Evolutionary conservation across 2,329 filamentous ascomycete species (phyloP), one percentile per base, ranked within the genome.

Genomic region (Penicillium sp.): DNA sequence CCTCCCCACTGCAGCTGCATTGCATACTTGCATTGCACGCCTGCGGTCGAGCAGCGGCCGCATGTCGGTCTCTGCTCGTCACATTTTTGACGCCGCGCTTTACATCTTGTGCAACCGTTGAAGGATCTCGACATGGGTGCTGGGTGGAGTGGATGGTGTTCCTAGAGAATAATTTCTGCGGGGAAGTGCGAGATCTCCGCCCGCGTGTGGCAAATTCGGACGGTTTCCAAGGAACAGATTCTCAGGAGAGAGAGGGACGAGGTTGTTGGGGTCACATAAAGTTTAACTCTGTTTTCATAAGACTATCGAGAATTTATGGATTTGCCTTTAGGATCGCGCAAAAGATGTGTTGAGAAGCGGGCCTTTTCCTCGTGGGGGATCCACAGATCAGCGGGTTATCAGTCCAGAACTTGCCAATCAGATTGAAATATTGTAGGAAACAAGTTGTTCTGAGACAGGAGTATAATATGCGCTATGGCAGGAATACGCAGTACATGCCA

Each of bases 61-160:
- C 77, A 79, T 48, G 61, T 68, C 26, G 77, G 77, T 56, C 71
- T 71, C 51, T 69, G 66, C 63, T 79, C 77, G 59, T 79, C 76
- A 66, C 77, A 79, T 73, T 78, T 78, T 60, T 78, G 74, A 52
- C 76, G 73, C 37, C 76, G 74, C 48, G 71, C 67, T 66, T 76
- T 77, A 73, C 76, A 77, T 64, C 75, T 70, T 59, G 72, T 73
- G 67, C 76, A 78, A n/a, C 76, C 76, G 50, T 68, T 72, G 50
- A 76, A 75, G 11, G 75, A 78, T 59, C 75, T 73, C 64, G 74
- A 73, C 71, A 76, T 74, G 60, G 43, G 55, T 59, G 57, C 53
- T 61, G 57, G 26, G 35, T 56, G 46, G 26, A 37, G 49, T 53
- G 52, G 53, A 52, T 47, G 53, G 41, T 44, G 43, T 52, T 51